A percentile compares a stretch with the other conserved stretches of the same genome.
phyloP scores from a whole-genome alignment of 1,284 basidiomycete genomes.

The Rhizoctonia solani region DNA sequence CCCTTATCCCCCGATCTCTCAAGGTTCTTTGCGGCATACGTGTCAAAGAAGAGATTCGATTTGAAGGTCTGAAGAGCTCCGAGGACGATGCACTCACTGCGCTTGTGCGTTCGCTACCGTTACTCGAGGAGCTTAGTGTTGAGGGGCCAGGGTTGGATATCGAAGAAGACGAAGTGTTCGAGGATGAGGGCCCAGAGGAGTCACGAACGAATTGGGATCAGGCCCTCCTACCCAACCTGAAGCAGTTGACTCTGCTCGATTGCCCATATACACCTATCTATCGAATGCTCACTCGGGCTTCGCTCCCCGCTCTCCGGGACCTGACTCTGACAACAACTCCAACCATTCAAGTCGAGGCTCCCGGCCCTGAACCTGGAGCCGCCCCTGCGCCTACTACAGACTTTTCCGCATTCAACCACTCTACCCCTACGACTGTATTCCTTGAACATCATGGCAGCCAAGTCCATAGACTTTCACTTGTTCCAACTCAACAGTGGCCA shows the following conservation, averaged over 20 bases:
- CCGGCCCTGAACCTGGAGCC: constrained; percentile 32
- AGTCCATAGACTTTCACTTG: constrained; percentile 67
- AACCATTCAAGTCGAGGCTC: constrained; percentile 52
- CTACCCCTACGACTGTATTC: constrained; percentile 62
- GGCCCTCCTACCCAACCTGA: constrained; percentile 58
- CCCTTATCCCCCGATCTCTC: constrained; percentile 57
- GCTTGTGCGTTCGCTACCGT: constrained; percentile 60
- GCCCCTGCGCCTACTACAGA: constrained; percentile 1
- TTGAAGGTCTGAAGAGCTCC: constrained; percentile 46
- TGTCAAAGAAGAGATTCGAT: constrained; percentile 29
- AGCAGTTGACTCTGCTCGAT: constrained; percentile 66
- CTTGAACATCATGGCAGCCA: constrained; percentile 64
- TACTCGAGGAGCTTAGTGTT: constrained; percentile 69
- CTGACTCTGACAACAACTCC: constrained; percentile 61
- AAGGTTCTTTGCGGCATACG: constrained; percentile 59
- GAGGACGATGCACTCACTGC: constrained; percentile 47
- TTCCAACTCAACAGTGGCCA: constrained; percentile 73
- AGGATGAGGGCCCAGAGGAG: constrained; percentile 40
- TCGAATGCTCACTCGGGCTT: constrained; percentile 59
- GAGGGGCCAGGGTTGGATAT: constrained; percentile 56
- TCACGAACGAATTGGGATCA: constrained; percentile 37
- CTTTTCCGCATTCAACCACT: constrained; percentile 43
- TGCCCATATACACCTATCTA: constrained; percentile 69
- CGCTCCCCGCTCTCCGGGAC: constrained; percentile 67
- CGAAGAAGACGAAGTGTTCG: constrained; percentile 54